Conservation (phyloP, 805 yeast species). For the Candida easanensis region DNA sequence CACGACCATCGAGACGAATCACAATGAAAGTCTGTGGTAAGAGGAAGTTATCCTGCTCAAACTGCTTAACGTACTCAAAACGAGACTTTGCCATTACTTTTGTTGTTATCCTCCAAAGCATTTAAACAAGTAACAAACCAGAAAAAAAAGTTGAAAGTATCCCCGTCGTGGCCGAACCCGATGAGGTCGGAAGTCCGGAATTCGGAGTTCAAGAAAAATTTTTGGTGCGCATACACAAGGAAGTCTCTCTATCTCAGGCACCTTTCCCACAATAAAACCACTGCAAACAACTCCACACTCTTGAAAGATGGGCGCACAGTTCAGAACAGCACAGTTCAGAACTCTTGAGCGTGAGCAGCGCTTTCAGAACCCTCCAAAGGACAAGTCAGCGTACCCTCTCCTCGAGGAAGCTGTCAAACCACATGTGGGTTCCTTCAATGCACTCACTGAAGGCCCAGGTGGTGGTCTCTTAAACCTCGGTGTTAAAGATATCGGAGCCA, state of each 20-base stretch:
- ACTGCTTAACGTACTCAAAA: slow-evolving; percentile 81
- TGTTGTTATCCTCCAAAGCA: too few relatives aligned
- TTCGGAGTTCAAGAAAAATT: slow-evolving; percentile 8
- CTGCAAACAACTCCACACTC: not conserved
- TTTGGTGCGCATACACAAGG: slow-evolving; percentile 2
- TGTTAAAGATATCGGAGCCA: slow-evolving; percentile 84
- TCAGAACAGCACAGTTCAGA: slow-evolving; percentile 43
- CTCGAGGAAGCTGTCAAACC: slow-evolving; percentile 90
- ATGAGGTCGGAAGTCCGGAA: slow-evolving; percentile 11
- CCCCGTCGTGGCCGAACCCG: slow-evolving; percentile 12
- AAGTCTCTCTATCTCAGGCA: not conserved
- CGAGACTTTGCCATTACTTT: slow-evolving; percentile 76
- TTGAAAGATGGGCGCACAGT: slow-evolving; percentile 24
- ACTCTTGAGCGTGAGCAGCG: slow-evolving; percentile 87
- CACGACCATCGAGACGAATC: slow-evolving; percentile 88
- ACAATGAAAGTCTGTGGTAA: slow-evolving; percentile 82
- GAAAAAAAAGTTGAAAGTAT: too few relatives aligned
- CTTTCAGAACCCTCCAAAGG: slow-evolving; percentile 87
- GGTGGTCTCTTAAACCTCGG: slow-evolving; percentile 86
- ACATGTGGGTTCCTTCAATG: slow-evolving; percentile 94
- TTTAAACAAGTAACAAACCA: too few relatives aligned
- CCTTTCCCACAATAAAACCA: not conserved
- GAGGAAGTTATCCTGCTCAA: slow-evolving; percentile 70
- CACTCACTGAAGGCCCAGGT: slow-evolving; percentile 81
- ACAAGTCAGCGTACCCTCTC: slow-evolving; percentile 76